phyloP scores from a whole-genome alignment of 768 basidiomycete genomes.

The Amanita jacksonii region DNA sequence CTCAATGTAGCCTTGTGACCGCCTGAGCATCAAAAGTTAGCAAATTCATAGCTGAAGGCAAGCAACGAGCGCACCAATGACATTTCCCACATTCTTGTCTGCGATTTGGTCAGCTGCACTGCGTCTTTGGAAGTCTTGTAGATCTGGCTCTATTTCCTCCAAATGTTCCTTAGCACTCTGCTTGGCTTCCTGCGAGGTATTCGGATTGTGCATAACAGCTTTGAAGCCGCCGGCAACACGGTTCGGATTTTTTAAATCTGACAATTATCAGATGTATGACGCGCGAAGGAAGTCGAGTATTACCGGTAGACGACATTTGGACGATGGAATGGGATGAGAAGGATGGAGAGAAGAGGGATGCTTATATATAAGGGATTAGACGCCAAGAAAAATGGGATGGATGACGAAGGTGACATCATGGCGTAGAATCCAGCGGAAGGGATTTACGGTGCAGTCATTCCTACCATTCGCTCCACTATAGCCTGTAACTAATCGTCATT shows the following conservation, averaged over 20 bases:
- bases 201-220: constrained; percentile 48
- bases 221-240: constrained; percentile 40
- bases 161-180: constrained; percentile 35
- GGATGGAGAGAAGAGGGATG: too few relatives aligned
- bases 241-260: constrained; percentile 12
- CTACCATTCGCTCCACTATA: constrained; percentile 50
- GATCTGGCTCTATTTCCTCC: constrained; percentile 20
- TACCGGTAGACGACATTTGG: constrained; percentile 1
- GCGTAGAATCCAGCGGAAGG: too few relatives aligned
- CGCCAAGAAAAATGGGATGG: neutral
- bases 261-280: neutral
- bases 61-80: neutral
- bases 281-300: neutral
- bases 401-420: neutral
- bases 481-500: constrained; percentile 23
- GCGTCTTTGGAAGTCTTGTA: constrained; percentile 1
- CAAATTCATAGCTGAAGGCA: neutral
- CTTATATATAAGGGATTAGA: too few relatives aligned
- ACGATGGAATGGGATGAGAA: too few relatives aligned
- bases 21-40: constrained; percentile 12
- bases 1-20: constrained; percentile 21
- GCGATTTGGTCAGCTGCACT: neutral
- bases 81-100: neutral
- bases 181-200: constrained; percentile 47
- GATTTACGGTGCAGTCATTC: constrained; percentile 29